These are phyloP conservation scores for Rhizopogon sp. DNA, from an alignment of 768 basidiomycete species.

Conservation along the genomic window DNA sequence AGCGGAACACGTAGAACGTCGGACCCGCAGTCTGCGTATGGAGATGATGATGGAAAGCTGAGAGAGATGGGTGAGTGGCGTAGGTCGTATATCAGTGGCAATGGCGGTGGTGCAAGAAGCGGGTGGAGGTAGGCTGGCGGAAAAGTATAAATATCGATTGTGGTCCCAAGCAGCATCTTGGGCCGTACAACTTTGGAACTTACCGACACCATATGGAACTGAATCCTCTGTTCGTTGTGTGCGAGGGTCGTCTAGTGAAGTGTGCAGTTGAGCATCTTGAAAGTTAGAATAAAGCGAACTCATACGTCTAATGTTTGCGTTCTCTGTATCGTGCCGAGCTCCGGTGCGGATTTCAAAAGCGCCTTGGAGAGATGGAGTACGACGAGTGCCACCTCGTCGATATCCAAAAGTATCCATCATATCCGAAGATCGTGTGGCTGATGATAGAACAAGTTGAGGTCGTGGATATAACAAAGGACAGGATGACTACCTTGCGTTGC, in stretches of 20 bases:
- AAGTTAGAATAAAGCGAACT: neutral
- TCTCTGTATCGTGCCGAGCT: slow-evolving; percentile 2
- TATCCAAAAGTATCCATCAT: too few species aligned
- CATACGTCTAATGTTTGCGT: neutral
- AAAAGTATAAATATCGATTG: neutral
- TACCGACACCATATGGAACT: neutral
- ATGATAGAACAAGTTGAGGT: neutral
- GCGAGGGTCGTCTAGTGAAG: neutral
- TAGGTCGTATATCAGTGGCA: slow-evolving; percentile 5
- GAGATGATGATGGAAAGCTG: neutral
- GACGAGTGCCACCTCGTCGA: neutral
- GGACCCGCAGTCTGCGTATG: neutral
- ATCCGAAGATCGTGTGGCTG: neutral
- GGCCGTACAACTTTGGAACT: neutral
- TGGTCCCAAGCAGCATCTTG: neutral
- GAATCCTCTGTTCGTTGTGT: neutral
- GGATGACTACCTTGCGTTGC: neutral
- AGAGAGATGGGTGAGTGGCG: neutral
- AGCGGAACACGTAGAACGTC: slow-evolving; percentile 2
- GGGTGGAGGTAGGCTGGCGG: neutral
- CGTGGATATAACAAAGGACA: too few species aligned
- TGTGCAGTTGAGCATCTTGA: neutral
- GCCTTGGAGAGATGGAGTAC: neutral
- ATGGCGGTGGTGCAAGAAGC: neutral
- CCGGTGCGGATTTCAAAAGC: neutral